Base-by-base conservation (phyloP, 768 basidiomycete species). In the Suillus weaverae region DNA sequence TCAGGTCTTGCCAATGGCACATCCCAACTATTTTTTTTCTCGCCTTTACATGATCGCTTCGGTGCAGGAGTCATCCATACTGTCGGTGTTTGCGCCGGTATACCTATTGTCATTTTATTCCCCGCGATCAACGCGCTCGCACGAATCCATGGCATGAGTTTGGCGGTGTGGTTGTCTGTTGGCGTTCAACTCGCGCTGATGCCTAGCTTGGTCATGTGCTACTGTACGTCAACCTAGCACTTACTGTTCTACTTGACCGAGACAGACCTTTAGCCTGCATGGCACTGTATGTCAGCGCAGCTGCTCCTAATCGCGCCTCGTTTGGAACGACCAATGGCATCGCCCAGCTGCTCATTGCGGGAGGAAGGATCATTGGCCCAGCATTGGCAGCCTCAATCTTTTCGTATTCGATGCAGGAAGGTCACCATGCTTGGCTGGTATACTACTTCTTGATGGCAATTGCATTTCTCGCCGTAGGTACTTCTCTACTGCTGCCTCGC, bases 321-420 rank as follows among this genome's bases (percentile, higher is more conserved):
- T 80, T 91, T 7, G 90, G 90, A 10, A 84, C 88, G 4, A 89
- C 87, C 22, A 91, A 91, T 68, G 90, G 90, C 2, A 73, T 86
- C 9, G 78, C 81, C 10, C 84, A 85, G 71, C 75, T 84, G 54
- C 44, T 74, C 4, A 72, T 70, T 67, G 79, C 80, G 48, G 70
- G 80, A 65, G 77, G 74, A 72, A 79, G 82, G 50, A 69, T 78
- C n/a, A 65, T 85, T 63, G 90, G 89, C 16, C 88, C 88, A 5
- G 84, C 84, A 20, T 69, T 79, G 3, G 79, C 87, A 1, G 86
- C 84, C 62, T 89, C 89, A 38, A 78, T 91, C 54, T 92, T 88
- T 76, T 87, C 90, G 26, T 71, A 90, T 50, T 89, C 89, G 0
- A 84, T 86, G 46, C 80, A 84, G 39, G 77, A 79, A 0, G 72